phyloP scores from a whole-genome alignment of 164 flowering plant species.

The Amborella trichopoda region DNA sequence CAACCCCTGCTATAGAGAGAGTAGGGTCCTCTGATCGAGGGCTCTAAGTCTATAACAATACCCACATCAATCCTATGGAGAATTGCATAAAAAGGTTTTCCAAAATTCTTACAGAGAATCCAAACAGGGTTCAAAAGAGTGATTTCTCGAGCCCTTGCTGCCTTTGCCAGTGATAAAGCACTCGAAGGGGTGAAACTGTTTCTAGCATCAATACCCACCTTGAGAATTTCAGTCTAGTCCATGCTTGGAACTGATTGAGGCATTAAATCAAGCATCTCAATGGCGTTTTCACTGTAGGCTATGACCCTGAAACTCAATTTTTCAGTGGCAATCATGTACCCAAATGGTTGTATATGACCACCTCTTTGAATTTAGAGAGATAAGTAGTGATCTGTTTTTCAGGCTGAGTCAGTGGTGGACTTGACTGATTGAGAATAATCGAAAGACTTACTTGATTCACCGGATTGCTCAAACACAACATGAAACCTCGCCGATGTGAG shows the following conservation, averaged over 20 bases:
- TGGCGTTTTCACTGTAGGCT: conserved; percentile 58
- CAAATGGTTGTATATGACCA: conserved; percentile 61
- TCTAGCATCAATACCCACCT: conserved; percentile 49
- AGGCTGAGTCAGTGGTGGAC: conserved; percentile 20
- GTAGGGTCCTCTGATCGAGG: conserved; percentile 36
- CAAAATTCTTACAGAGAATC: conserved; percentile 38
- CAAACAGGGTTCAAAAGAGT: conserved; percentile 57
- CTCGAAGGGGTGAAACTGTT: conserved; percentile 46
- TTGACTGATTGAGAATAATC: conserved; percentile 40
- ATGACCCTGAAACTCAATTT: conserved; percentile 47
- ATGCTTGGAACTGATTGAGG: too few species aligned
- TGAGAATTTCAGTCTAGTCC: too few species aligned
- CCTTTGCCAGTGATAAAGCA: conserved; percentile 40
- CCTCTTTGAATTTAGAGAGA: conserved; percentile 65
- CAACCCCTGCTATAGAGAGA: conserved; percentile 43
- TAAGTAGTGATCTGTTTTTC: conserved; percentile 51
- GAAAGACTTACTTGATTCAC: conserved; percentile 42
- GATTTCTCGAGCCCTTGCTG: conserved; percentile 35
- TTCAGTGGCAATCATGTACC: conserved; percentile 64
- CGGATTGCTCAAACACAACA: conserved; percentile 51
- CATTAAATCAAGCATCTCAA: conserved; percentile 33
- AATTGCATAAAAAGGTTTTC: conserved; percentile 55
- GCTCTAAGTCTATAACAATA: conserved; percentile 64
- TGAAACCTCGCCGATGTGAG: conserved; percentile 37
- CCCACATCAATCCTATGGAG: conserved; percentile 68